Conservation (phyloP, 2,329 filamentous ascomycete species). For the Aspergillus brasiliensis region DNA sequence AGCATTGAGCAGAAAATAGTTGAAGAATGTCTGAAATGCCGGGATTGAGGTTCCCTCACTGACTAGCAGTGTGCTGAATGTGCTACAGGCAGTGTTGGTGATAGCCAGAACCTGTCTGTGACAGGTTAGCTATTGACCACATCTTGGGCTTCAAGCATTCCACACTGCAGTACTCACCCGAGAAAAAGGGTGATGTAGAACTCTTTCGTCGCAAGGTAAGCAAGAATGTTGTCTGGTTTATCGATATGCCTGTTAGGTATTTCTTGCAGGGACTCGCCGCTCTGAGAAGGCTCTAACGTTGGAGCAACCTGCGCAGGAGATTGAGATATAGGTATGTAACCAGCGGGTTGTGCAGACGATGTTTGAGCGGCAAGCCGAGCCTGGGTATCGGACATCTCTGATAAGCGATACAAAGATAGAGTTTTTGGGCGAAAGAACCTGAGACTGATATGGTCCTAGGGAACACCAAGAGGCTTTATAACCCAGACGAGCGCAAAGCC, state of each 20-base stretch:
- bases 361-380: constrained; percentile 28
- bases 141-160: background rate
- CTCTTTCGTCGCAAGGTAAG: constrained; percentile 79
- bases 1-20: constrained; percentile 80
- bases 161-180: constrained; percentile 54
- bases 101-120: constrained; percentile 77
- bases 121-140: constrained; percentile 7
- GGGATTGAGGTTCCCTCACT: constrained; percentile 75
- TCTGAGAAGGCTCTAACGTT: constrained; percentile 17
- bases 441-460: background rate
- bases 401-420: constrained; percentile 2
- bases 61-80: constrained; percentile 76
- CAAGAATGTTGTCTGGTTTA: constrained; percentile 54
- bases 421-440: background rate
- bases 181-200: constrained; percentile 84
- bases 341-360: constrained; percentile 11
- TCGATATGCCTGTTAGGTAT: constrained; percentile 42
- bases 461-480: constrained; percentile 50
- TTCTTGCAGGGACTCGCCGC: constrained; percentile 19
- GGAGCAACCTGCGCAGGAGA: constrained; percentile 23
- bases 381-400: constrained; percentile 33
- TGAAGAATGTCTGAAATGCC: constrained; percentile 94
- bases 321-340: background rate
- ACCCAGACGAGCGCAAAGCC: constrained; percentile 58
- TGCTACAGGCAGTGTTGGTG: constrained; percentile 91